A percentile compares a stretch with the other conserved stretches of the same genome.
Conservation (phyloP, 345 rosid genomes). For the Moricandia moricandioides region DNA sequence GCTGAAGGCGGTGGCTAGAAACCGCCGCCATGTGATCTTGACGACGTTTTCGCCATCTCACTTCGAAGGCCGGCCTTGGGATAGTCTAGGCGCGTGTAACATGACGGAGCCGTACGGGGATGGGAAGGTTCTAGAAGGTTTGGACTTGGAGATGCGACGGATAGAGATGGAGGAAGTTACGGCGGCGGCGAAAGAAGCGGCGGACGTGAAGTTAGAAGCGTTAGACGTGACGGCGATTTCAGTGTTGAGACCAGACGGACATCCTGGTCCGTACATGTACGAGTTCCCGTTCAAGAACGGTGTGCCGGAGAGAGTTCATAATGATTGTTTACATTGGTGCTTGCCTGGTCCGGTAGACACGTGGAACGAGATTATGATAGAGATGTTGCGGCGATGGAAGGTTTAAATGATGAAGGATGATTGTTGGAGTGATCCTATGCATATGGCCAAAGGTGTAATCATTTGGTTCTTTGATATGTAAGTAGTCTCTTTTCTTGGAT, state of each 20-base stretch:
- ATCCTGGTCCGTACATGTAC: slow-evolving; percentile 89
- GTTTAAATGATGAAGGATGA: slow-evolving; percentile 20
- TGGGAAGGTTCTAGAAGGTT: slow-evolving; percentile 65
- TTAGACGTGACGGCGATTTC: slow-evolving; percentile 74
- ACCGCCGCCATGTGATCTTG: slow-evolving; percentile 43
- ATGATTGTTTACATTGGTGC: slow-evolving; percentile 98
- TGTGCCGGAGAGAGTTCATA: slow-evolving; percentile 64
- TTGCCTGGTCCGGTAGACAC: slow-evolving; percentile 92
- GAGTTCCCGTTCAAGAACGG: slow-evolving; percentile 78
- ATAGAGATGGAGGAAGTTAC: slow-evolving; percentile 65
- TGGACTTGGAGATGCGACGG: slow-evolving; percentile 68
- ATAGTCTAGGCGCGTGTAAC: slow-evolving; percentile 82
- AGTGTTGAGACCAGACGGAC: slow-evolving; percentile 77
- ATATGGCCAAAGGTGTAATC: slow-evolving; percentile 13
- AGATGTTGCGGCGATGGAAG: slow-evolving; percentile 60
- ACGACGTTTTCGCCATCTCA: slow-evolving; percentile 89
- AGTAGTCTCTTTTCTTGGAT: slow-evolving; percentile 3
- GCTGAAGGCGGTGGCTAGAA: slow-evolving; percentile 45
- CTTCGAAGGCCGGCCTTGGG: slow-evolving; percentile 92
- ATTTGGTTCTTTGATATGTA: slow-evolving; percentile 1
- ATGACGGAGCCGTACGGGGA: slow-evolving; percentile 68
- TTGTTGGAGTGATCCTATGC: slow-evolving; percentile 14
- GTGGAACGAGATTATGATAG: slow-evolving; percentile 80
- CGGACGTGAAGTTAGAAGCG: slow-evolving; percentile 50
- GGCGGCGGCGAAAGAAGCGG: slow-evolving; percentile 40